phyloP scores from a whole-genome alignment of 768 basidiomycete species.

The Pleurotus cornucopiae region DNA sequence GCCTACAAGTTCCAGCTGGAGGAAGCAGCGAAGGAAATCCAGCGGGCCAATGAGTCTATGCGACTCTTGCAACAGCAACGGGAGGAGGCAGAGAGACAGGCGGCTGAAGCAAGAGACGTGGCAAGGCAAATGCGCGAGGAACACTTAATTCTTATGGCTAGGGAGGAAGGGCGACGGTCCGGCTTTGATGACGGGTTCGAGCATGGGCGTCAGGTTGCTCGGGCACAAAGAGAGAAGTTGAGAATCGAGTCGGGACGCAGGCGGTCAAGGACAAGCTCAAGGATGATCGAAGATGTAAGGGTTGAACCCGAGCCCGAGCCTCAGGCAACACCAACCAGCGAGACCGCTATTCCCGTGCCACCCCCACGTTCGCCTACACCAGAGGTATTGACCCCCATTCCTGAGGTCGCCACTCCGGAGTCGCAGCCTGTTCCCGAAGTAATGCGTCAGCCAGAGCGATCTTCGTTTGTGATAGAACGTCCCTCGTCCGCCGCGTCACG shows the following conservation, averaged over 20 bases:
- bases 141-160: conserved; percentile 1
- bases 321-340: conserved; percentile 1
- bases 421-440: neutral
- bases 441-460: neutral
- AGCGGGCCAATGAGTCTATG: neutral
- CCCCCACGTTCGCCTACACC: neutral
- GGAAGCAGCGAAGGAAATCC: conserved; percentile 4
- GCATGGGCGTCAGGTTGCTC: conserved; percentile 4
- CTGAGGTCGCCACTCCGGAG: neutral
- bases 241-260: neutral
- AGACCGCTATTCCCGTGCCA: conserved; percentile 1
- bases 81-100: conserved; percentile 5
- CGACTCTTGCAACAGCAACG: neutral
- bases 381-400: neutral
- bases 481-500: neutral
- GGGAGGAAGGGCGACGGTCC: conserved; percentile 1
- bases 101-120: conserved; percentile 1
- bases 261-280: neutral
- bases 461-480: neutral
- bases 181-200: conserved; percentile 7
- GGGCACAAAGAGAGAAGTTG: neutral
- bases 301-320: neutral
- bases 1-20: conserved; percentile 4
- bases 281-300: neutral
- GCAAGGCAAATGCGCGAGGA: conserved; percentile 3